Conservation (phyloP, 768 basidiomycete genomes). For the Mycena filopes region DNA sequence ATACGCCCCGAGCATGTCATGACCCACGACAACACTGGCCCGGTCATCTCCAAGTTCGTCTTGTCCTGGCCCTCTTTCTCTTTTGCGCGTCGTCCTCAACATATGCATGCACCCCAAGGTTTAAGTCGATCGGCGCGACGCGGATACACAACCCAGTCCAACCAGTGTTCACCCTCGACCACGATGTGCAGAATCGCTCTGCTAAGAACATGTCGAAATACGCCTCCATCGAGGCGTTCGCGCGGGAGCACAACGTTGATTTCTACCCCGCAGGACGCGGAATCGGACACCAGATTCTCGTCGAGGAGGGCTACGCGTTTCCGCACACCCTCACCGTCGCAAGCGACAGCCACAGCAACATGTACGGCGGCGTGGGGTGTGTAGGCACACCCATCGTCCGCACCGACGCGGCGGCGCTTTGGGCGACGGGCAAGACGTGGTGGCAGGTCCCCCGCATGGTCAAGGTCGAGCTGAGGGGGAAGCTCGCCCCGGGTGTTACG, state of each 20-base stretch:
- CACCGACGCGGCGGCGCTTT: slow-evolving; percentile 93
- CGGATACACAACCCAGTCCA: slow-evolving; percentile 83
- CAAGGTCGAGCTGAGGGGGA: slow-evolving; percentile 90
- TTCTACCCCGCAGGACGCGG: slow-evolving; percentile 98
- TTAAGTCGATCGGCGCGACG: slow-evolving; percentile 93
- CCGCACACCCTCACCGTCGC: slow-evolving; percentile 96
- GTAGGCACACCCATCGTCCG: slow-evolving; percentile 98
- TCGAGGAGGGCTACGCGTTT: slow-evolving; percentile 99
- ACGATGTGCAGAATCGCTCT: slow-evolving; percentile 97
- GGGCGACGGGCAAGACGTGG: slow-evolving; percentile 99
- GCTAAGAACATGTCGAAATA: slow-evolving; percentile 93
- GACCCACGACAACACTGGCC: slow-evolving; percentile 98
- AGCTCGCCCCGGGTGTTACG: slow-evolving; percentile 87
- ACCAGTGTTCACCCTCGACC: slow-evolving; percentile 96
- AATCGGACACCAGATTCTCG: slow-evolving; percentile 96
- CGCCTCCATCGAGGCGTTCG: slow-evolving; percentile 90
- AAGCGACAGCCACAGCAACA: slow-evolving; percentile 96
- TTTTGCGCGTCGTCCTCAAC: not conserved
- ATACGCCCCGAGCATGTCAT: slow-evolving; percentile 98
- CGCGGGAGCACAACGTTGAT: slow-evolving; percentile 84
- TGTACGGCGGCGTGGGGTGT: slow-evolving; percentile 98
- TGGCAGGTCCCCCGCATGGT: slow-evolving; percentile 99
- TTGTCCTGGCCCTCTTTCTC: slow-evolving; percentile 8
- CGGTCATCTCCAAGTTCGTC: slow-evolving; percentile 94
- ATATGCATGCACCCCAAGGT: slow-evolving; percentile 57